A percentile compares a stretch with the other conserved stretches of the same genome.
Evolutionary conservation across 2,329 filamentous ascomycete genomes (phyloP).

Genomic region (Botrytis cinerea): DNA sequence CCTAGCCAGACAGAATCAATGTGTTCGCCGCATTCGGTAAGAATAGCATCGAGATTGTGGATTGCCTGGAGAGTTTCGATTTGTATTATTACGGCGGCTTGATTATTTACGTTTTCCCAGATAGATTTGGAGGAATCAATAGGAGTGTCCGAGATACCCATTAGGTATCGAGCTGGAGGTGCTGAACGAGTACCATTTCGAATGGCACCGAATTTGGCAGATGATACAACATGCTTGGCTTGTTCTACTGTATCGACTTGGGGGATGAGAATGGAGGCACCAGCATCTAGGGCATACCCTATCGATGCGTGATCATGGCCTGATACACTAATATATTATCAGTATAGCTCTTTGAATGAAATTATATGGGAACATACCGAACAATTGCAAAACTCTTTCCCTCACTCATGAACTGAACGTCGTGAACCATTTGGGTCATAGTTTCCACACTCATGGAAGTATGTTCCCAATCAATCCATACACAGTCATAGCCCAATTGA

Average conservation of each 20-base stretch:
- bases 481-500: conserved; percentile 47
- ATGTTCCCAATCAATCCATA: conserved; percentile 54
- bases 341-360: not conserved
- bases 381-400: conserved; percentile 50
- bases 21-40: conserved; percentile 47
- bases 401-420: conserved; percentile 50
- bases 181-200: conserved; percentile 48
- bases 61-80: conserved; percentile 49
- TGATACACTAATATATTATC: conserved; percentile 41
- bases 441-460: conserved; percentile 50
- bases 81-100: conserved; percentile 53
- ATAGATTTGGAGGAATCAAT: conserved; percentile 43
- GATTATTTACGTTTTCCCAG: conserved; percentile 47
- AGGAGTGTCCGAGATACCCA: conserved; percentile 45
- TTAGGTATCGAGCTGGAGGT: conserved; percentile 48
- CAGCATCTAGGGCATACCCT: conserved; percentile 51
- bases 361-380: conserved; percentile 38
- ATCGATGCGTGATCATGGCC: conserved; percentile 51
- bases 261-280: conserved; percentile 51
- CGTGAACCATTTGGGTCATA: conserved; percentile 54
- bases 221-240: conserved; percentile 47
- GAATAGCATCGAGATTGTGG: conserved; percentile 52
- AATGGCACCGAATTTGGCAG: conserved; percentile 49
- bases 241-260: conserved; percentile 52
- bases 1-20: conserved; percentile 53